Evolutionary conservation across 2,329 filamentous ascomycete genomes (phyloP).

Genomic region (Pseudocercospora vitis): DNA sequence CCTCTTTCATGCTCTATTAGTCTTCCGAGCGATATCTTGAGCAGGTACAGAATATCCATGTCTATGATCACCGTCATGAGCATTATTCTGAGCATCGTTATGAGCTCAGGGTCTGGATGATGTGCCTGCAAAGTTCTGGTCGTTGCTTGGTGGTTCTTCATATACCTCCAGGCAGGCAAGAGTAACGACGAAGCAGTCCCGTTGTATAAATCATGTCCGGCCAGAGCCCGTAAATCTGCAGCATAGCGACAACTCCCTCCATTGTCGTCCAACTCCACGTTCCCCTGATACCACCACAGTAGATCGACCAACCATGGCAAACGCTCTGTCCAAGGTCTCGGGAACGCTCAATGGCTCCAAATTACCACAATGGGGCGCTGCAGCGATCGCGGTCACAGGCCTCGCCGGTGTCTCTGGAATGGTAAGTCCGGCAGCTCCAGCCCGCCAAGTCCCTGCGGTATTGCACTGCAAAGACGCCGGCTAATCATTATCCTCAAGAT

Average conservation of each 20-base stretch:
- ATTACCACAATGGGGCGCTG: not conserved
- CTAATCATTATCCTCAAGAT: too few relatives aligned
- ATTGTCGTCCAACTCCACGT: not conserved
- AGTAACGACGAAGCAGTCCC: not conserved
- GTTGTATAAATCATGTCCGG: not conserved
- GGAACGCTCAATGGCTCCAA: not conserved
- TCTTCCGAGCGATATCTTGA: too few relatives aligned
- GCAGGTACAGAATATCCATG: not conserved
- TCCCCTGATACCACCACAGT: not conserved
- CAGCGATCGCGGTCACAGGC: not conserved
- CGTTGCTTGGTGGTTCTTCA: too few relatives aligned
- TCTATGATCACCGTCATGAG: too few relatives aligned
- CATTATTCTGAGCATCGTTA: too few relatives aligned
- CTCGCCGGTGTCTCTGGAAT: not conserved
- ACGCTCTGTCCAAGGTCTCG: not conserved
- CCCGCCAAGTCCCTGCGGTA: too few relatives aligned
- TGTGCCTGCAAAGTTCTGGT: too few relatives aligned
- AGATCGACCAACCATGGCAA: not conserved
- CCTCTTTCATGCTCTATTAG: not conserved
- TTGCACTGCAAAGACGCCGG: too few relatives aligned
- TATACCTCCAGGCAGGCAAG: too few relatives aligned
- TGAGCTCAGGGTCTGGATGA: too few relatives aligned
- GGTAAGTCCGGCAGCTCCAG: too few relatives aligned
- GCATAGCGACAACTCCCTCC: not conserved
- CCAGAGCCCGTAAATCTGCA: not conserved